phyloP scores from a whole-genome alignment of 805 yeast genomes.

The Yamadazyma insecticola region DNA sequence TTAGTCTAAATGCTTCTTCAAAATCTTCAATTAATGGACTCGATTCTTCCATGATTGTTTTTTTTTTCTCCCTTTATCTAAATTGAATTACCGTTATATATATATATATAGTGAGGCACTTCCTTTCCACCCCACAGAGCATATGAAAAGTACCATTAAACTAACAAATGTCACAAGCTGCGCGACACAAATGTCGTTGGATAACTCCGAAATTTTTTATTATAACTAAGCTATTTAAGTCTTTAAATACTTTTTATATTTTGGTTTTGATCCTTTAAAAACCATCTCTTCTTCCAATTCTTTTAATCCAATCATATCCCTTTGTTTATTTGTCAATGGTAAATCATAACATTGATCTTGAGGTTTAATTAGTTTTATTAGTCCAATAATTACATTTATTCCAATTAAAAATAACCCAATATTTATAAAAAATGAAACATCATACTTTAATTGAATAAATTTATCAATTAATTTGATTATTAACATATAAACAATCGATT shows the following conservation, averaged over 20 bases:
- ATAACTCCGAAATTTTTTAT: too few species aligned
- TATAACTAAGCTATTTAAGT: too few species aligned
- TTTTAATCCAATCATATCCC: constrained; percentile 42
- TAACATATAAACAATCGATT: constrained; percentile 24
- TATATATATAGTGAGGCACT: too few species aligned
- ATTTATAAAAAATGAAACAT: not conserved
- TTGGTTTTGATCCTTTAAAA: too few species aligned
- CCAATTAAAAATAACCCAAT: constrained; percentile 1
- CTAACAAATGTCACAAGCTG: too few species aligned
- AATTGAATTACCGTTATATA: too few species aligned
- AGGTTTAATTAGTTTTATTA: constrained; percentile 29
- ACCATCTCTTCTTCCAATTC: constrained; percentile 8
- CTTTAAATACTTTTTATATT: too few species aligned
- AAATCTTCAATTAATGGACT: constrained; percentile 5
- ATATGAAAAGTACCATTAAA: too few species aligned
- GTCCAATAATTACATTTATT: constrained; percentile 11
- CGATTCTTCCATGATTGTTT: too few species aligned
- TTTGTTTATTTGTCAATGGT: constrained; percentile 43
- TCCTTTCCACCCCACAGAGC: too few species aligned
- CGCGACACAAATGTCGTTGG: too few species aligned
- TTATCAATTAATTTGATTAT: constrained; percentile 10
- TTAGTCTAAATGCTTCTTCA: constrained; percentile 30
- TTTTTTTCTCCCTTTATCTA: too few species aligned
- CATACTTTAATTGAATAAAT: constrained; percentile 2
- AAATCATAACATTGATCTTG: constrained; percentile 49